Conservation (phyloP, 2,329 filamentous ascomycete genomes). For the Bisporella sp. region DNA sequence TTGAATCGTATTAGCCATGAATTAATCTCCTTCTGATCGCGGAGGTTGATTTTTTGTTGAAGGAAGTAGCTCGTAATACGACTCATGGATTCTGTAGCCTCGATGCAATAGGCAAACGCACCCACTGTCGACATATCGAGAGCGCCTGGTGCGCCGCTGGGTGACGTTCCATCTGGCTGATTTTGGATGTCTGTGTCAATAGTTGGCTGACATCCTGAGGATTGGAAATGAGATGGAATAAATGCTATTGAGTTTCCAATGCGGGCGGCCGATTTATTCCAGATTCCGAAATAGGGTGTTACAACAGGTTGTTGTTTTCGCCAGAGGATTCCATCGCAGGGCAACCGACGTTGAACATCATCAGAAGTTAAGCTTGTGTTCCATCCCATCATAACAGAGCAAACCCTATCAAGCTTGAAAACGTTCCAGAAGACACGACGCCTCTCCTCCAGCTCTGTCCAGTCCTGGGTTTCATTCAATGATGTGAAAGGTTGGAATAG, state of each 20-base stretch:
- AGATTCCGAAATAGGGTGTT: conserved; percentile 26
- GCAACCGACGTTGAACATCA: conserved; percentile 25
- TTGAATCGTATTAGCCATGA: conserved; percentile 41
- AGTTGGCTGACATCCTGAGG: background rate
- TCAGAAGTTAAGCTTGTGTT: conserved; percentile 24
- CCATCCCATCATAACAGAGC: conserved; percentile 8
- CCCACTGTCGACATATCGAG: conserved; percentile 34
- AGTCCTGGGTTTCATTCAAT: conserved; percentile 8
- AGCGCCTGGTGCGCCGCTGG: conserved; percentile 9
- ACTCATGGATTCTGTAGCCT: conserved; percentile 40
- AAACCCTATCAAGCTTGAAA: conserved; percentile 19
- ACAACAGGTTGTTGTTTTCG: conserved; percentile 15
- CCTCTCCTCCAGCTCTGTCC: conserved; percentile 24
- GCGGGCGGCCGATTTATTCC: conserved; percentile 21
- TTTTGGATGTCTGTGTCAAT: conserved; percentile 4
- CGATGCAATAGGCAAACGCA: conserved; percentile 39
- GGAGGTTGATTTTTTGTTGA: conserved; percentile 34
- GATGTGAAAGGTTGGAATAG: conserved; percentile 9
- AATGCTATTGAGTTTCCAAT: conserved; percentile 23
- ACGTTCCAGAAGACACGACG: conserved; percentile 26
- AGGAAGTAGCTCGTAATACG: conserved; percentile 39
- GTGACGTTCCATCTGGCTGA: background rate
- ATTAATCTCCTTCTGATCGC: conserved; percentile 33
- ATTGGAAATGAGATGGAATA: conserved; percentile 5
- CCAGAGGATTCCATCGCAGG: conserved; percentile 23